These are phyloP conservation scores for Nothopassalora personata DNA, from an alignment of 2,329 filamentous ascomycete species.

Conservation along the genomic window DNA sequence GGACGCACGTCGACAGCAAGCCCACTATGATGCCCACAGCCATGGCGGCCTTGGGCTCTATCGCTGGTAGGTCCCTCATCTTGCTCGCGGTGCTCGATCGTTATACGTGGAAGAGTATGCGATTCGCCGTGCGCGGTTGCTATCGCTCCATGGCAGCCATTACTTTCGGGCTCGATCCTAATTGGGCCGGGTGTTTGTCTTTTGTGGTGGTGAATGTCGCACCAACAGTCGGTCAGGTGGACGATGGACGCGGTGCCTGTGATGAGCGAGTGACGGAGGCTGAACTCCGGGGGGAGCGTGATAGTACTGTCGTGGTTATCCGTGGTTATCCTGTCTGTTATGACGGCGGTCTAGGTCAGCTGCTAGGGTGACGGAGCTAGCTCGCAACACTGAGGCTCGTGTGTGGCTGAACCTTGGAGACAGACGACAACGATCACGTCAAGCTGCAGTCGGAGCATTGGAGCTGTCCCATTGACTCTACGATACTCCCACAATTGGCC, in stretches of 20 bases:
- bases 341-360: neutral
- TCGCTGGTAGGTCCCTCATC: slow-evolving; percentile 15
- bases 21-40: slow-evolving; percentile 83
- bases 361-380: neutral
- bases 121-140: neutral
- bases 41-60: slow-evolving; percentile 18
- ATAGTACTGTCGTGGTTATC: neutral
- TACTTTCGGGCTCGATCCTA: neutral
- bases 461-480: slow-evolving; percentile 1
- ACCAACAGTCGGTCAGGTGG: neutral
- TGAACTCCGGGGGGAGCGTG: neutral
- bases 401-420: neutral
- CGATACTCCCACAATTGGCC: neutral
- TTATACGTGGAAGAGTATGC: neutral
- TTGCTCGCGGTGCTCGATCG: neutral
- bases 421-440: slow-evolving; percentile 5
- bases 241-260: neutral
- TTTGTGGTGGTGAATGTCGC: neutral
- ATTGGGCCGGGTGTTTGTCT: neutral
- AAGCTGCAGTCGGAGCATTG: slow-evolving; percentile 2
- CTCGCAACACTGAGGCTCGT: neutral
- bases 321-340: neutral
- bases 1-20: slow-evolving; percentile 85
- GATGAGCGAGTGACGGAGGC: neutral
- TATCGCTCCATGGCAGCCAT: slow-evolving; percentile 6